A percentile compares a stretch with the other conserved stretches of the same genome.
These are phyloP conservation scores for Nothopassalora personata DNA, from an alignment of 2,329 filamentous ascomycete genomes.

Conservation along the genomic window DNA sequence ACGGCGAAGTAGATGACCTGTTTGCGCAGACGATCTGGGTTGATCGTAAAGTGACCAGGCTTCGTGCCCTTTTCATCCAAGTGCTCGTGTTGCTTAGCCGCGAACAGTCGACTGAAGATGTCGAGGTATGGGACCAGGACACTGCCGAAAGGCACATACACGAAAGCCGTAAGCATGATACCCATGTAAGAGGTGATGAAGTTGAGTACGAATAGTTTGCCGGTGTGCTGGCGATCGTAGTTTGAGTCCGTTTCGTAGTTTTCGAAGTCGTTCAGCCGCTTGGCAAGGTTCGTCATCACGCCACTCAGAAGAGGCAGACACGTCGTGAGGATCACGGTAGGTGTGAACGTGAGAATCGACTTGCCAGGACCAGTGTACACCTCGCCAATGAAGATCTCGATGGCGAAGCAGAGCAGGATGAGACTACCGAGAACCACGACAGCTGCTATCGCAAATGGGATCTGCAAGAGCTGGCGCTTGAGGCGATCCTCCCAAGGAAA, in stretches of 20 bases:
- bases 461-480: slow-evolving; percentile 68
- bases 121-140: slow-evolving; percentile 80
- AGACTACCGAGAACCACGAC: slow-evolving; percentile 68
- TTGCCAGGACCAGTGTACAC: slow-evolving; percentile 88
- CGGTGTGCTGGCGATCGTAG: slow-evolving; percentile 76
- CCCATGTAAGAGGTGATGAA: slow-evolving; percentile 94
- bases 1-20: slow-evolving; percentile 97
- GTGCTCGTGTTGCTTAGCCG: slow-evolving; percentile 26
- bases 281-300: slow-evolving; percentile 70
- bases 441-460: slow-evolving; percentile 78
- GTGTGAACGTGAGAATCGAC: slow-evolving; percentile 76
- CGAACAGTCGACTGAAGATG: slow-evolving; percentile 69
- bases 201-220: slow-evolving; percentile 93
- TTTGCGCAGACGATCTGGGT: slow-evolving; percentile 74
- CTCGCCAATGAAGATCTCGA: slow-evolving; percentile 94
- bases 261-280: slow-evolving; percentile 71
- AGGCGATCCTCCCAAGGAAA: slow-evolving; percentile 74
- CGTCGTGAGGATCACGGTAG: slow-evolving; percentile 79
- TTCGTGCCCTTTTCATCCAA: slow-evolving; percentile 67
- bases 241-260: slow-evolving; percentile 88
- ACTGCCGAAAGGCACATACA: slow-evolving; percentile 88
- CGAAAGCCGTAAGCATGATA: slow-evolving; percentile 85
- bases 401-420: slow-evolving; percentile 80
- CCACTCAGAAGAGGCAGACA: slow-evolving; percentile 73
- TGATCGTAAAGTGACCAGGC: slow-evolving; percentile 63